Evolutionary conservation across 805 yeast genomes (phyloP).

Genomic region (Zygosaccharomyces bisporus): DNA sequence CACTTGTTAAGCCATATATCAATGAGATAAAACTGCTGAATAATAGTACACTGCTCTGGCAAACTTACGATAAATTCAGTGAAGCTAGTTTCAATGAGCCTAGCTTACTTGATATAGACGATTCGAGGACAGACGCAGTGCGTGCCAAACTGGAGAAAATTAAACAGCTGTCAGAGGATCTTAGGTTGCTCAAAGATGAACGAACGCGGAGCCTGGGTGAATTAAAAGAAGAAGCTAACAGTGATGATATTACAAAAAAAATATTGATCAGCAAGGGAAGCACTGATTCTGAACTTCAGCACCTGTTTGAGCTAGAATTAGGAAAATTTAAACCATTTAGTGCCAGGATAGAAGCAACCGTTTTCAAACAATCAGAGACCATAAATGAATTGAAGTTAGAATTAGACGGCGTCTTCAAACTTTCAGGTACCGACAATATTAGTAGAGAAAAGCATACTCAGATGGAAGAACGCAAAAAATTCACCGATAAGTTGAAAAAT

Average conservation of each 20-base stretch:
- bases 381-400: conserved; percentile 44
- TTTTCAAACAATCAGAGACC: conserved; percentile 58
- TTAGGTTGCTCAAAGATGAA: conserved; percentile 61
- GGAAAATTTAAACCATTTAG: conserved; percentile 70
- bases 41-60: conserved; percentile 42
- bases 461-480: conserved; percentile 34
- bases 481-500: conserved; percentile 42
- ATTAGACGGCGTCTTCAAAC: conserved; percentile 46
- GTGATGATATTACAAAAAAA: conserved; percentile 79
- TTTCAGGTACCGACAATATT: conserved; percentile 43
- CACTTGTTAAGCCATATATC: conserved; percentile 42
- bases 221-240: conserved; percentile 64
- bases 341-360: conserved; percentile 61
- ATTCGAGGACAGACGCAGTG: conserved; percentile 36
- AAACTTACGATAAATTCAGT: conserved; percentile 36
- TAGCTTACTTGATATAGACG: conserved; percentile 69
- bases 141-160: conserved; percentile 44
- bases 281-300: conserved; percentile 53
- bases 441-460: conserved; percentile 37
- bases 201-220: conserved; percentile 57
- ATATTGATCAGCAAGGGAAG: conserved; percentile 62
- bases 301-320: conserved; percentile 66
- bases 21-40: conserved; percentile 44
- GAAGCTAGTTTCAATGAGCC: conserved; percentile 18
- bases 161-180: conserved; percentile 55